Base-by-base conservation (phyloP, 2,329 filamentous ascomycete genomes). In the Venturia oleaginea region DNA sequence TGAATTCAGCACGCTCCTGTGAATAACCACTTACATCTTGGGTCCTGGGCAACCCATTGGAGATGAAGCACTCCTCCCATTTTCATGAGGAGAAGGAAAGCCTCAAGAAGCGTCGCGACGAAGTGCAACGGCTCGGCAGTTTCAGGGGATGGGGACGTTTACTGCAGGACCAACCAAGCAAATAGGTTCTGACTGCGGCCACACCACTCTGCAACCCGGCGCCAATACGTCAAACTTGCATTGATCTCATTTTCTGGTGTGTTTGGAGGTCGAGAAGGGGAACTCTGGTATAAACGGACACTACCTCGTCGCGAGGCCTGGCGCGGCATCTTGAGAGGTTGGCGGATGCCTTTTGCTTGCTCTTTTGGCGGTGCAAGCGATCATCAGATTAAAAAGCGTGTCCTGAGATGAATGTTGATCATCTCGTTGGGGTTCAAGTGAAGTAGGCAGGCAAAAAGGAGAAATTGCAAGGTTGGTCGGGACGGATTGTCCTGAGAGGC, bases 91-190 rank as follows among this genome's bases (percentile, higher is more conserved):
- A 57, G 30, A 57, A 34, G 27, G 22, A 51, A 17, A 34, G 51
- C 51, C 51, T 57, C 51, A 27, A 57, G 30, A 57, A 15, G 22
- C 51, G 51, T 57, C 30, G 51, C 51, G 30, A 27, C 19, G 15
- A 57, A 34, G 51, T 34, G 51, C 51, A 57, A 57, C 51, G 22
- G 30, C 51, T 57, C 15, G 51, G 51, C 51, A 57, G 51, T 57
- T 57, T 57, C 51, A 57, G 30, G 7, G 15, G 30, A 3, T 57
- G 22, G 22, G 6, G 27, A 51, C 22, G 46, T 51, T 15, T 24
- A 15, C 22, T 51, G 46, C 46, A 51, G 22, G n/a, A 57, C 27
- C 51, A 57, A 57, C 51, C 51, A 57, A 57, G 51, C 51, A 57
- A 27, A 57, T 15, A 8, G 24, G 4, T 19, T 34, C 15, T 57